A percentile compares a stretch with the other conserved stretches of the same genome.
These are phyloP conservation scores for Cladophialophora yegresii DNA, from an alignment of 2,329 filamentous ascomycete genomes.

Conservation along the genomic window DNA sequence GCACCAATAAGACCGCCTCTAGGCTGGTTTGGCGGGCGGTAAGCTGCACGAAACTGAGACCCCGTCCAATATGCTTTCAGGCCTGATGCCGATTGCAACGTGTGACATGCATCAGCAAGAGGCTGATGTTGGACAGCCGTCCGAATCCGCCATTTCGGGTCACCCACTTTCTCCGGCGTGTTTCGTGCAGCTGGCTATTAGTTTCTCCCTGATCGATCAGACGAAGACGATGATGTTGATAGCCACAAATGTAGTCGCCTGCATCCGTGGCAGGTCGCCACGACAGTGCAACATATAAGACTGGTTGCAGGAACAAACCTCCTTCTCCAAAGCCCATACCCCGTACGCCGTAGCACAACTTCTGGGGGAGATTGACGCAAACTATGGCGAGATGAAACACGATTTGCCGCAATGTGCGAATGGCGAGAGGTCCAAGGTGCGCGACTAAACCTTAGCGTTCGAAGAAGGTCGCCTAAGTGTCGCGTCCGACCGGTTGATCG, in stretches of 20 bases:
- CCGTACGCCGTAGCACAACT: neutral
- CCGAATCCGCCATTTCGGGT: constrained; percentile 26
- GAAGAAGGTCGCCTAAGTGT: constrained; percentile 15
- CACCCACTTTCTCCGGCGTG: neutral
- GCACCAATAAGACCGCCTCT: constrained; percentile 6
- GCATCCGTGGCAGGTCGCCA: neutral
- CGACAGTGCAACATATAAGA: neutral
- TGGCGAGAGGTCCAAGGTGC: constrained; percentile 6
- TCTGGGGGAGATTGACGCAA: constrained; percentile 17
- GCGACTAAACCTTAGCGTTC: constrained; percentile 10
- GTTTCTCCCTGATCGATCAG: neutral
- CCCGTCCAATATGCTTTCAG: constrained; percentile 8
- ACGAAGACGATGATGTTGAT: neutral
- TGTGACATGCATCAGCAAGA: constrained; percentile 26
- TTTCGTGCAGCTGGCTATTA: neutral
- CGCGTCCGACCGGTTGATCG: constrained; percentile 2
- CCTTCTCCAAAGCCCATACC: neutral
- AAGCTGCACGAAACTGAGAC: constrained; percentile 5
- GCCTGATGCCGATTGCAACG: constrained; percentile 21
- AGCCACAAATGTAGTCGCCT: neutral
- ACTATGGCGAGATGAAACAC: constrained; percentile 28
- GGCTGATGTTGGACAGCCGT: constrained; percentile 21
- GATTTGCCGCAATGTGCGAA: constrained; percentile 29
- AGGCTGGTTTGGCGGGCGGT: constrained; percentile 16
- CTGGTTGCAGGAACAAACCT: neutral